Evolutionary conservation across 306 rosid species (phyloP).

Genomic region (Echinosophora koreensis): DNA sequence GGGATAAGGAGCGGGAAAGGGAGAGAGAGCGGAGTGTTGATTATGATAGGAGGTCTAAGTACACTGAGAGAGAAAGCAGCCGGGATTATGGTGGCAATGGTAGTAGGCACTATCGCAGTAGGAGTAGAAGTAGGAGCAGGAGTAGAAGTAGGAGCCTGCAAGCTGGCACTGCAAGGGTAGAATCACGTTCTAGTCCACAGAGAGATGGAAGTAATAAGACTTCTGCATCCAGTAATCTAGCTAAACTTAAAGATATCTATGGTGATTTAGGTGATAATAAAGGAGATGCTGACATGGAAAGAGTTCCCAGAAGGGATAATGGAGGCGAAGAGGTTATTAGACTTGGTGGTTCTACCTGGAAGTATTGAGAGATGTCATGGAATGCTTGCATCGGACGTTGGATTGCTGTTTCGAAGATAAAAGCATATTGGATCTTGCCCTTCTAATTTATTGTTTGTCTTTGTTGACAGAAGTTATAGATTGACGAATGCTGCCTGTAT

Average conservation of each 20-base stretch:
- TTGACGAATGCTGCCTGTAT: slow-evolving; percentile 41
- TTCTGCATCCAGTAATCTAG: slow-evolving; percentile 81
- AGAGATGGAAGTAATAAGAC: slow-evolving; percentile 65
- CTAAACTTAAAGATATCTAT: slow-evolving; percentile 89
- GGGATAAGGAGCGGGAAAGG: slow-evolving; percentile 53
- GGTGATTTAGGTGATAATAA: slow-evolving; percentile 78
- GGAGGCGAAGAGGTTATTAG: slow-evolving; percentile 90
- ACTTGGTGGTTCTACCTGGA: slow-evolving; percentile 72
- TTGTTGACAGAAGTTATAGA: slow-evolving; percentile 31
- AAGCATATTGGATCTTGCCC: slow-evolving; percentile 37
- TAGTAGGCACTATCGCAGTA: slow-evolving; percentile 58
- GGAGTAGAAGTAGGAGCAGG: slow-evolving; percentile 83
- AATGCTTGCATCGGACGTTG: slow-evolving; percentile 42
- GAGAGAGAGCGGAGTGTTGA: slow-evolving; percentile 67
- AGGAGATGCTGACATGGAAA: slow-evolving; percentile 62
- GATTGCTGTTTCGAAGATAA: slow-evolving; percentile 26
- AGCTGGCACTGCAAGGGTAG: slow-evolving; percentile 55
- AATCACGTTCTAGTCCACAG: slow-evolving; percentile 63
- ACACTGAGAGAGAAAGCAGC: slow-evolving; percentile 71
- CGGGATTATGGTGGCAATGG: slow-evolving; percentile 69
- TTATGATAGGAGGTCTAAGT: slow-evolving; percentile 64
- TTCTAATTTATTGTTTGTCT: slow-evolving; percentile 21
- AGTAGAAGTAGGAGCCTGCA: slow-evolving; percentile 78
- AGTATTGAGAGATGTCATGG: slow-evolving; percentile 45
- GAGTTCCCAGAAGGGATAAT: slow-evolving; percentile 64